These are phyloP conservation scores for Eremothecium coryli DNA, from an alignment of 1,139 yeast species.

Conservation along the genomic window DNA sequence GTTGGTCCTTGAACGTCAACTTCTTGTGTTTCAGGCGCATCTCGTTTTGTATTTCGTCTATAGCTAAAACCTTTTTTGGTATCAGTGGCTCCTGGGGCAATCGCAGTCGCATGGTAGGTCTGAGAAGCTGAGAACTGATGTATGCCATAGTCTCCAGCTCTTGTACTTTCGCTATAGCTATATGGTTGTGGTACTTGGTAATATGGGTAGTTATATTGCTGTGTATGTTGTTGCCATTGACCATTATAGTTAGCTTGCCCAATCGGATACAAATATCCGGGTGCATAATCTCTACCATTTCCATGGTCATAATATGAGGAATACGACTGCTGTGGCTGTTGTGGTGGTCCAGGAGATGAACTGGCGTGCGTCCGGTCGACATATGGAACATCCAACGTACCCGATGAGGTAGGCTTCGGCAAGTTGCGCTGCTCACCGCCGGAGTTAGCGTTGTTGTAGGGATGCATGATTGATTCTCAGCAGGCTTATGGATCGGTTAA, in stretches of 20 bases:
- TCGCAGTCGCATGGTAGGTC: background rate
- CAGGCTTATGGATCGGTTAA: no score
- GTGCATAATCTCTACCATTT: background rate
- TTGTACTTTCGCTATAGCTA: no score
- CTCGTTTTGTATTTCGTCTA: background rate
- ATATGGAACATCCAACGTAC: slow-evolving; percentile 8
- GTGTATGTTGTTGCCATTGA: slow-evolving; percentile 1
- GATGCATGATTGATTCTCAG: no score
- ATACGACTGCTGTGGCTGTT: no score
- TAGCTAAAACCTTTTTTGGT: background rate
- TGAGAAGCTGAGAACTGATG: no score
- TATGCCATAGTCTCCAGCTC: no score
- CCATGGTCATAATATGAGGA: no score
- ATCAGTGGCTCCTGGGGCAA: background rate
- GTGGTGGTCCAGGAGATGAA: background rate
- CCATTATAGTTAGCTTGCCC: background rate
- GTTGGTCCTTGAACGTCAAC: background rate
- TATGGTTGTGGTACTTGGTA: background rate
- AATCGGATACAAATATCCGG: background rate
- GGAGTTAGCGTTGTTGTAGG: no score
- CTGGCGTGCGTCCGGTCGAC: background rate
- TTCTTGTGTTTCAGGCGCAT: background rate
- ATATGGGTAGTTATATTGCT: background rate
- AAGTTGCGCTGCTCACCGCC: no score
- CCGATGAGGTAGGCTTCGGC: slow-evolving; percentile 27